Conservation (phyloP, 2,329 filamentous ascomycete species). For the Bimuria novae-zelandiae region DNA sequence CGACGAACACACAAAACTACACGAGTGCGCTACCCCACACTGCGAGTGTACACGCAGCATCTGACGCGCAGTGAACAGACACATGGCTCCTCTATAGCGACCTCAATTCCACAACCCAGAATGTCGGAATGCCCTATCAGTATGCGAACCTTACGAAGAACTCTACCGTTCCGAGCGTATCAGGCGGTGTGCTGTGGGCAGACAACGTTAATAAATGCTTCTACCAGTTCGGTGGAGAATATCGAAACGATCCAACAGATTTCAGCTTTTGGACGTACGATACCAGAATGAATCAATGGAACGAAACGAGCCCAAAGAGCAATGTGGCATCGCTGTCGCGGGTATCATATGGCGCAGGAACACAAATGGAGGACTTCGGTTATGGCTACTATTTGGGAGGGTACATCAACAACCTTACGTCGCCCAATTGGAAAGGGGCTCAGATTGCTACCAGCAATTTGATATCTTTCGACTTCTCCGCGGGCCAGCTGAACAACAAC, state of each 20-base stretch:
- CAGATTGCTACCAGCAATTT: constrained; percentile 58
- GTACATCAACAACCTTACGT: constrained; percentile 61
- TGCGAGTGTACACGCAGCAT: not conserved
- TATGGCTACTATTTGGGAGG: constrained; percentile 67
- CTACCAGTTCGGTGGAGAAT: constrained; percentile 67
- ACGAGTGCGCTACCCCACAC: constrained; percentile 55
- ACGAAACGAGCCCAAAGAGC: constrained; percentile 43
- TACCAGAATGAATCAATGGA: constrained; percentile 61
- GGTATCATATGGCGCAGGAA: constrained; percentile 62
- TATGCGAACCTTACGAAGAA: constrained; percentile 65
- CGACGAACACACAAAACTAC: constrained; percentile 56
- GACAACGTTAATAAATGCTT: constrained; percentile 67
- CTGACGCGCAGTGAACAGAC: constrained; percentile 46
- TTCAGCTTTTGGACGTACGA: constrained; percentile 64
- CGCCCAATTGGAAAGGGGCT: constrained; percentile 56
- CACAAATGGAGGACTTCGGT: constrained; percentile 59
- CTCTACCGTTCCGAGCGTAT: constrained; percentile 57
- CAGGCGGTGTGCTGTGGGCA: constrained; percentile 60
- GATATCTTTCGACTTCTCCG: constrained; percentile 61
- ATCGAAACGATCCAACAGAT: constrained; percentile 48
- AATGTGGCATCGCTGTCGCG: constrained; percentile 47
- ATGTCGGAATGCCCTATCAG: constrained; percentile 56
- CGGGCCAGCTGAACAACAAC: constrained; percentile 57
- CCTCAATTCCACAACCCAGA: constrained; percentile 49
- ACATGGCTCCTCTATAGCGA: constrained; percentile 63